A percentile compares a stretch with the other conserved stretches of the same genome.
These are phyloP conservation scores for Scortechinia acanthostroma DNA, from an alignment of 2,329 filamentous ascomycete genomes.

Conservation along the genomic window DNA sequence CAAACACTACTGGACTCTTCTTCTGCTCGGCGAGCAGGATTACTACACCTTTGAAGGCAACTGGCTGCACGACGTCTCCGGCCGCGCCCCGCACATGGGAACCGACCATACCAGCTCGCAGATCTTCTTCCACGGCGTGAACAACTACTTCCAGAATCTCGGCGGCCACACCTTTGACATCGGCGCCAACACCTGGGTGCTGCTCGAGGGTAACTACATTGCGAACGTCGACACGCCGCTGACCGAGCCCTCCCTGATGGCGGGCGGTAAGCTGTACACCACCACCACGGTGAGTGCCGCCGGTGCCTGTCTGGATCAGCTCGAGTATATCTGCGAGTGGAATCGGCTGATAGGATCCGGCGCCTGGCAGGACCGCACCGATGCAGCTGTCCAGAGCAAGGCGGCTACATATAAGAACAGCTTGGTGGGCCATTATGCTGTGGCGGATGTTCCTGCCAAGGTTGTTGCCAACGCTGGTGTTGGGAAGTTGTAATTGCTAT, in stretches of 20 bases:
- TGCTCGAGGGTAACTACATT: slow-evolving; percentile 37
- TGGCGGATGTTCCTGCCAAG: neutral
- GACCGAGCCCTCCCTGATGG: slow-evolving; percentile 10
- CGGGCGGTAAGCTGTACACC: slow-evolving; percentile 7
- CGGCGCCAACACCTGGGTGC: slow-evolving; percentile 14
- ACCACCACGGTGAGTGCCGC: slow-evolving; percentile 3
- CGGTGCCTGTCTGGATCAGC: slow-evolving; percentile 5
- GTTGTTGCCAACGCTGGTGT: neutral
- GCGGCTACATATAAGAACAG: too few relatives aligned
- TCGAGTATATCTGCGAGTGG: too few relatives aligned
- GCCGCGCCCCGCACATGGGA: slow-evolving; percentile 31
- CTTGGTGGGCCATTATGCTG: too few relatives aligned
- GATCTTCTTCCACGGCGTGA: slow-evolving; percentile 23
- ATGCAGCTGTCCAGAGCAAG: too few relatives aligned
- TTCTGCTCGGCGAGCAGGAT: slow-evolving; percentile 27
- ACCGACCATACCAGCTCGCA: slow-evolving; percentile 15
- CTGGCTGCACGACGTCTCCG: slow-evolving; percentile 32
- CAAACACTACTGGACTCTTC: slow-evolving; percentile 36
- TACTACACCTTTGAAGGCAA: slow-evolving; percentile 31
- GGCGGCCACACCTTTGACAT: slow-evolving; percentile 35
- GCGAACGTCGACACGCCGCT: slow-evolving; percentile 26
- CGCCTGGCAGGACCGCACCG: too few relatives aligned
- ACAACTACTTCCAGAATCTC: slow-evolving; percentile 31
- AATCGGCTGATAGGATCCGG: too few relatives aligned
- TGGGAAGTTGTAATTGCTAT: too few relatives aligned